phyloP scores from a whole-genome alignment of 108 stramenopile genomes.

The Conticribra weissflogii region DNA sequence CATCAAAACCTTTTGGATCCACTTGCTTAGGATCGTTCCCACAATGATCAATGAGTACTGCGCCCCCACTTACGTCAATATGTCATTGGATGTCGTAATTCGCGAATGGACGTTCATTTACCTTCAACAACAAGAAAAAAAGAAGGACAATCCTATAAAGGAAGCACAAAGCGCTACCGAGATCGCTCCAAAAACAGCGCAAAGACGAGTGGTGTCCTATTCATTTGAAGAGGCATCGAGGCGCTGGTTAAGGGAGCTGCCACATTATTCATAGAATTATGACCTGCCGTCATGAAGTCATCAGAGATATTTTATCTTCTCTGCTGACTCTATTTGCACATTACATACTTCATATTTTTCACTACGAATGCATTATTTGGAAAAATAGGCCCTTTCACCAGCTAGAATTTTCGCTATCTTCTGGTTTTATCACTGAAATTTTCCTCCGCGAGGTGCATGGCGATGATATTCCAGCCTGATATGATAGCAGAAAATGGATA shows the following conservation, averaged over 20 bases:
- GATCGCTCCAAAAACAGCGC: slow-evolving; percentile 26
- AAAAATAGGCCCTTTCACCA: too few species aligned
- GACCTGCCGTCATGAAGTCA: background rate
- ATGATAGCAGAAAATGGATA: too few species aligned
- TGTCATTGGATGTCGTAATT: slow-evolving; percentile 52
- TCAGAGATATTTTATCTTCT: too few species aligned
- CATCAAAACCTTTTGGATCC: background rate
- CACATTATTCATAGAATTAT: slow-evolving; percentile 13
- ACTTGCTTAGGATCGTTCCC: slow-evolving; percentile 15
- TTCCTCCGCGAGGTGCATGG: too few species aligned
- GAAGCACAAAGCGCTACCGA: slow-evolving; percentile 32
- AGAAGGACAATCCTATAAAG: slow-evolving; percentile 33
- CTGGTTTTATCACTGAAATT: too few species aligned
- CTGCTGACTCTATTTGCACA: too few species aligned
- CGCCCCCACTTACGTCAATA: slow-evolving; percentile 18
- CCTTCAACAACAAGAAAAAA: slow-evolving; percentile 35
- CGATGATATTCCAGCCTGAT: too few species aligned
- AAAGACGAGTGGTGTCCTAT: slow-evolving; percentile 18
- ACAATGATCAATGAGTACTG: slow-evolving; percentile 18
- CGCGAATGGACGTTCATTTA: slow-evolving; percentile 47
- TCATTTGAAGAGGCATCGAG: slow-evolving; percentile 31
- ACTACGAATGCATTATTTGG: too few species aligned
- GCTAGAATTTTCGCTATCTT: too few species aligned
- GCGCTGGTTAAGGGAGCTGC: slow-evolving; percentile 21
- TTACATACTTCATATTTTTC: too few species aligned